Conservation (phyloP, 176 grass and related monocot species). For the Eleusine coracana region DNA sequence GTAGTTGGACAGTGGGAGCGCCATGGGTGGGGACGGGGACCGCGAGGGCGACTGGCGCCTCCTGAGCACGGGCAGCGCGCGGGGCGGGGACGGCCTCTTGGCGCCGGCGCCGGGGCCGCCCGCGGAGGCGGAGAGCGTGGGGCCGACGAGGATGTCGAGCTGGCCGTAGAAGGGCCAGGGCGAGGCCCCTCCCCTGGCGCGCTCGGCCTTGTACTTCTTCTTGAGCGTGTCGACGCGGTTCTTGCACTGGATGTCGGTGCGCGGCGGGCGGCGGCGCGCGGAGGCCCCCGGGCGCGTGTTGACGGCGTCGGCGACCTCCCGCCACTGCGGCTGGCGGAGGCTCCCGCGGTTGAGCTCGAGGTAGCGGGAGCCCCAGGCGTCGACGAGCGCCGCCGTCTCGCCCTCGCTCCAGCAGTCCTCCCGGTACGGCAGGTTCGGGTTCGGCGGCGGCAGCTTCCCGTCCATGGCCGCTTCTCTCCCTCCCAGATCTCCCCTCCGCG, state of each 20-base stretch:
- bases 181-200: constrained; percentile 46
- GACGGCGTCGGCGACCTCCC: constrained; percentile 90
- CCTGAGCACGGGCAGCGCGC: constrained; percentile 31
- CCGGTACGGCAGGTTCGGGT: constrained; percentile 85
- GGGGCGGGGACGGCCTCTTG: constrained; percentile 47
- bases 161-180: constrained; percentile 76
- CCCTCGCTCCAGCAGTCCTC: constrained; percentile 99
- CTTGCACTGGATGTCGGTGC: constrained; percentile 99
- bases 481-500: constrained; percentile 36
- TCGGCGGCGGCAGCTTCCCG: constrained; percentile 72
- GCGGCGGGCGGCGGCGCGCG: constrained; percentile 69
- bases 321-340: constrained; percentile 98
- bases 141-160: constrained; percentile 80
- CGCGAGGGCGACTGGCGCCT: constrained; percentile 38
- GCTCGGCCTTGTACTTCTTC: constrained; percentile 99
- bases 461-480: constrained; percentile 19
- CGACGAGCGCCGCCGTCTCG: constrained; percentile 87
- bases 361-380: constrained; percentile 92
- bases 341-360: constrained; percentile 89
- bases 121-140: constrained; percentile 37
- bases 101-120: neutral
- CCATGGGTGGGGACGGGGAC: constrained; percentile 49
- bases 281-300: constrained; percentile 75
- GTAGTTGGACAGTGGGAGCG: constrained; percentile 47
- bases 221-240: constrained; percentile 97